These are phyloP conservation scores for Acacia confusa DNA, from an alignment of 306 rosid species.

Conservation along the genomic window DNA sequence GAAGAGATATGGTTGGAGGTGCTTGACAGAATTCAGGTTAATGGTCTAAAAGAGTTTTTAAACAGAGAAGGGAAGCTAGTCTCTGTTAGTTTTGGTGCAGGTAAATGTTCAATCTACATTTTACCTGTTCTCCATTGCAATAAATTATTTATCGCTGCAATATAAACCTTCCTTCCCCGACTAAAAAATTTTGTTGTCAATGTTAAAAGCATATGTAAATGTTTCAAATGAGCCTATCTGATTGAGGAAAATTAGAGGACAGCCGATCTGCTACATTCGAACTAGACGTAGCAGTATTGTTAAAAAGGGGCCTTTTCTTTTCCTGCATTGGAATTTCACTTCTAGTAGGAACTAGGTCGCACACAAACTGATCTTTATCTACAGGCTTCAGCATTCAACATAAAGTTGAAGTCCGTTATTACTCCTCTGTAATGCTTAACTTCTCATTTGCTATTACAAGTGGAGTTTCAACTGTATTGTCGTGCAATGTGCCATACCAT, in stretches of 20 bases:
- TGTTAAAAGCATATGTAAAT: neutral
- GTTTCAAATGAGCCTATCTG: neutral
- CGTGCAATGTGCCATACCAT: neutral
- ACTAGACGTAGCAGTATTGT: neutral
- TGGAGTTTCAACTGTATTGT: neutral
- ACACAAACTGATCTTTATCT: neutral
- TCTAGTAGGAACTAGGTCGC: neutral
- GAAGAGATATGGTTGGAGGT: conserved; percentile 93
- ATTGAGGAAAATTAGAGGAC: neutral
- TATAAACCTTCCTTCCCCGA: neutral
- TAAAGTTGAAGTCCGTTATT: neutral
- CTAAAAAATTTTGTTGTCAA: neutral
- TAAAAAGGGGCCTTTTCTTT: neutral
- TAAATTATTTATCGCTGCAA: neutral
- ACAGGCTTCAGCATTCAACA: neutral
- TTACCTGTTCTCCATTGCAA: neutral
- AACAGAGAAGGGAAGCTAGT: conserved; percentile 80
- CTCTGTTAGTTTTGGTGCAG: conserved; percentile 86
- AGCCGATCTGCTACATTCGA: neutral
- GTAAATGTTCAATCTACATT: conserved; percentile 37
- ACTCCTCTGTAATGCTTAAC: neutral
- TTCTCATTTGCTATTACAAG: neutral
- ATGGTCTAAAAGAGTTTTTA: conserved; percentile 74
- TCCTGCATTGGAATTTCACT: neutral
- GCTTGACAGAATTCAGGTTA: conserved; percentile 67